A percentile compares a stretch with the other conserved stretches of the same genome.
phyloP scores from a whole-genome alignment of 345 rosid genomes.

The Gossypium thurberi region DNA sequence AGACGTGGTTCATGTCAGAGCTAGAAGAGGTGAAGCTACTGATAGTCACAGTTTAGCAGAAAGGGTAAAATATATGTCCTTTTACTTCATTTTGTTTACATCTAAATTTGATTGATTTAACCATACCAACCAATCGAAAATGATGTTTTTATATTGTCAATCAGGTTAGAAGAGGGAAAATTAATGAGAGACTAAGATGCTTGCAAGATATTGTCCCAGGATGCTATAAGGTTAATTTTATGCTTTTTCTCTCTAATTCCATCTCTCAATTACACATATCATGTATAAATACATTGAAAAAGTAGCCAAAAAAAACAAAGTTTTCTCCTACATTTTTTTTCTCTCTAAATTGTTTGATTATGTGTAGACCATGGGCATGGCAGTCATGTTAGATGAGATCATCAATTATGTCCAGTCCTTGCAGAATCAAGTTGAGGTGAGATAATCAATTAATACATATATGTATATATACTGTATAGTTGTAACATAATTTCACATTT shows the following conservation, averaged over 20 bases:
- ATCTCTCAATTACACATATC: neutral
- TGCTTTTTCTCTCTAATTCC: neutral
- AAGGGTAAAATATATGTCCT: slow-evolving; percentile 36
- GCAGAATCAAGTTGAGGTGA: slow-evolving; percentile 82
- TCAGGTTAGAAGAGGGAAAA: slow-evolving; percentile 75
- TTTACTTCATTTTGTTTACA: neutral
- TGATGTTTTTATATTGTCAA: neutral
- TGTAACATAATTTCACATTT: neutral
- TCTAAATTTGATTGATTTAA: neutral
- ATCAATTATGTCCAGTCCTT: slow-evolving; percentile 76
- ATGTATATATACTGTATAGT: neutral
- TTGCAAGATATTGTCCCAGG: slow-evolving; percentile 82
- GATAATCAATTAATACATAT: neutral
- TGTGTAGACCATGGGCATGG: slow-evolving; percentile 80
- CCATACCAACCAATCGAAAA: neutral
- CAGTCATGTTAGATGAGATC: slow-evolving; percentile 77
- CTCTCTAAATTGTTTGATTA: neutral
- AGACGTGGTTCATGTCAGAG: slow-evolving; percentile 90
- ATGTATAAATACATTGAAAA: neutral
- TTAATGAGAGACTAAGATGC: slow-evolving; percentile 62
- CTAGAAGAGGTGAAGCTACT: slow-evolving; percentile 92
- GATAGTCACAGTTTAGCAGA: slow-evolving; percentile 93
- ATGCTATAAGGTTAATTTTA: slow-evolving; percentile 51
- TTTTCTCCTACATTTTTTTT: neutral
- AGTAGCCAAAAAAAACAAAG: neutral